Percentiles rank a stretch among this genome's conserved stretches.
Evolutionary conservation across 2,329 filamentous ascomycete genomes (phyloP).

Genomic region (Davidsoniella australis): DNA sequence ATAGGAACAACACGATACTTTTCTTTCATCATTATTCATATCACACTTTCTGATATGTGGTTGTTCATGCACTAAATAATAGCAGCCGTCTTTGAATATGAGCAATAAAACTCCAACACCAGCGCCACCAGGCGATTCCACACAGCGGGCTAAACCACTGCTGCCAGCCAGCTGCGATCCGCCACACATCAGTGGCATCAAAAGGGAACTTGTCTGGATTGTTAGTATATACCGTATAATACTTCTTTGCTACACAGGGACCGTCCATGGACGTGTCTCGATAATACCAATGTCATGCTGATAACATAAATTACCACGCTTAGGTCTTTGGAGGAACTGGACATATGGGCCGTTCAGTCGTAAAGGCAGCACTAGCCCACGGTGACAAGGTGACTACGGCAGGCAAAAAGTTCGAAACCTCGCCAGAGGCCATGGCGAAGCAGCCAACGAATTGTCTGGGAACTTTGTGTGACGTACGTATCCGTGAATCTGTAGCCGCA

Average conservation of each 20-base stretch:
- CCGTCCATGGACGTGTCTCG: too few relatives aligned
- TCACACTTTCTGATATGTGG: too few relatives aligned
- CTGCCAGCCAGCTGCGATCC: constrained; percentile 79
- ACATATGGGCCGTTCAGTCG: constrained; percentile 83
- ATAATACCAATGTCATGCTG: not conserved
- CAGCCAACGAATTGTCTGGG: constrained; percentile 60
- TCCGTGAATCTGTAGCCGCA: constrained; percentile 55
- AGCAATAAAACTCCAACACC: not conserved
- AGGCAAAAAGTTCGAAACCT: constrained; percentile 66
- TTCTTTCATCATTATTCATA: too few relatives aligned
- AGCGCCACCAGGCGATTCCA: constrained; percentile 1
- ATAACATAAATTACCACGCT: not conserved
- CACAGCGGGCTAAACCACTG: constrained; percentile 26
- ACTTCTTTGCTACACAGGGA: not conserved
- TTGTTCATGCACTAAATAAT: too few relatives aligned
- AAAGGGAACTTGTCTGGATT: constrained; percentile 73
- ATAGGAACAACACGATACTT: too few relatives aligned
- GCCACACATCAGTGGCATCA: constrained; percentile 50
- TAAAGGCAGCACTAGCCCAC: constrained; percentile 62
- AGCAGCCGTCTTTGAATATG: not conserved
- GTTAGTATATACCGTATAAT: constrained; percentile 31
- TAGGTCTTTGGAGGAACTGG: constrained; percentile 92
- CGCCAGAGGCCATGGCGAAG: constrained; percentile 50
- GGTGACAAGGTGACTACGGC: constrained; percentile 77
- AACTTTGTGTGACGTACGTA: constrained; percentile 77